A percentile compares a stretch with the other conserved stretches of the same genome.
Conservation (phyloP, 441 rosid species). For the Biscutella laevigata region DNA sequence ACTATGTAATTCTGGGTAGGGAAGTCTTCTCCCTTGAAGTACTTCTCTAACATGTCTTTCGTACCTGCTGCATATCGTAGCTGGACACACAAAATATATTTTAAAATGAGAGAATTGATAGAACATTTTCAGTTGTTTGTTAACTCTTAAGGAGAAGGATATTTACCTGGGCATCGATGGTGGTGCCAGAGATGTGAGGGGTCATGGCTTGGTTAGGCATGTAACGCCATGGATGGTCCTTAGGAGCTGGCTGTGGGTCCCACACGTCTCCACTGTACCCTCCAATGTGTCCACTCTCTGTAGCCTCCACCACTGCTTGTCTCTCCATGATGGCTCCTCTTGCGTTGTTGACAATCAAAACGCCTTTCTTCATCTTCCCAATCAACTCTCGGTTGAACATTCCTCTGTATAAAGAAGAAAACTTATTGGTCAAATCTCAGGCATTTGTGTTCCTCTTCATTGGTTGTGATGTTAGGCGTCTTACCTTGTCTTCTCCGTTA, state of each 20-base stretch:
- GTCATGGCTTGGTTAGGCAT: conserved; percentile 99
- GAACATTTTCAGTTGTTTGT: too few species aligned
- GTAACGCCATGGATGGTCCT: conserved; percentile 95
- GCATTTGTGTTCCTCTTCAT: not conserved
- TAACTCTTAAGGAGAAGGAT: not conserved
- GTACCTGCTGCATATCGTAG: conserved; percentile 78
- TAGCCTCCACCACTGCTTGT: conserved; percentile 85
- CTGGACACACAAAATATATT: conserved; percentile 30
- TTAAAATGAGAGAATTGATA: too few species aligned
- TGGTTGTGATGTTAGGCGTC: not conserved
- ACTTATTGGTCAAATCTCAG: not conserved
- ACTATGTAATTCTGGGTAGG: conserved; percentile 74
- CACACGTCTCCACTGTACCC: conserved; percentile 97
- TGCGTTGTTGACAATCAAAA: conserved; percentile 84
- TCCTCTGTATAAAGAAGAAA: conserved; percentile 41
- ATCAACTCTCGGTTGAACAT: conserved; percentile 65
- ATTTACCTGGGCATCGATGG: conserved; percentile 86
- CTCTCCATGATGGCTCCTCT: conserved; percentile 91
- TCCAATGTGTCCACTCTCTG: conserved; percentile 72
- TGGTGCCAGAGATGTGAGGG: conserved; percentile 91
- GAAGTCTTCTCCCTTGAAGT: conserved; percentile 85
- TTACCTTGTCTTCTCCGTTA: conserved; percentile 75
- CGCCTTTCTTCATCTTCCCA: conserved; percentile 85
- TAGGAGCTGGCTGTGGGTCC: conserved; percentile 94
- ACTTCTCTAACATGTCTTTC: conserved; percentile 83